These are phyloP conservation scores for Cladophialophora chaetospira DNA, from an alignment of 2,329 filamentous ascomycete species.

Conservation along the genomic window DNA sequence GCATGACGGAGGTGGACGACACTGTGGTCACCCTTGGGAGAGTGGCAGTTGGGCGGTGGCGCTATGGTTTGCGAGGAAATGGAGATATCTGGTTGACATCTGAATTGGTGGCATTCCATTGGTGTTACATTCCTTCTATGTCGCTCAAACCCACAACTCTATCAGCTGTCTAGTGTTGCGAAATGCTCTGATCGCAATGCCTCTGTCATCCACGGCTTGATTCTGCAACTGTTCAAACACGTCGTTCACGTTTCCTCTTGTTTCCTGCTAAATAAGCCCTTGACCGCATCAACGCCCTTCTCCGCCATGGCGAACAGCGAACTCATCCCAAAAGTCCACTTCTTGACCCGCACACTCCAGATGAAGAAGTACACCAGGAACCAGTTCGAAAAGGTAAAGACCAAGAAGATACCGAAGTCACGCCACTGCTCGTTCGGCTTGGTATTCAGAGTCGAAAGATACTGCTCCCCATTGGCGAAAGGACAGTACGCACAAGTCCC, in stretches of 20 bases:
- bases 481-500: conserved; percentile 69
- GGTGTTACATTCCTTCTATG: no score
- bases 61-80: conserved; percentile 16
- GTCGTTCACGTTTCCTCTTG: no score
- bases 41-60: conserved; percentile 14
- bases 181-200: no score
- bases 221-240: no score
- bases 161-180: no score
- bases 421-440: conserved; percentile 66
- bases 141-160: no score
- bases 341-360: conserved; percentile 69
- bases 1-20: conserved; percentile 5
- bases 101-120: no score
- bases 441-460: conserved; percentile 62
- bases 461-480: conserved; percentile 66
- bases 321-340: conserved; percentile 71
- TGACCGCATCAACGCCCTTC: conserved; percentile 39
- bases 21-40: conserved; percentile 18
- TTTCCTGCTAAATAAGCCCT: background rate
- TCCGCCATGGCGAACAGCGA: conserved; percentile 55
- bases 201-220: no score
- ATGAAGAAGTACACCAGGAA: conserved; percentile 75
- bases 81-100: conserved; percentile 8
- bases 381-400: conserved; percentile 72
- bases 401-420: conserved; percentile 71